A percentile compares a stretch with the other conserved stretches of the same genome.
phyloP scores from a whole-genome alignment of 805 yeast species.

The Lipomyces lipofer region DNA sequence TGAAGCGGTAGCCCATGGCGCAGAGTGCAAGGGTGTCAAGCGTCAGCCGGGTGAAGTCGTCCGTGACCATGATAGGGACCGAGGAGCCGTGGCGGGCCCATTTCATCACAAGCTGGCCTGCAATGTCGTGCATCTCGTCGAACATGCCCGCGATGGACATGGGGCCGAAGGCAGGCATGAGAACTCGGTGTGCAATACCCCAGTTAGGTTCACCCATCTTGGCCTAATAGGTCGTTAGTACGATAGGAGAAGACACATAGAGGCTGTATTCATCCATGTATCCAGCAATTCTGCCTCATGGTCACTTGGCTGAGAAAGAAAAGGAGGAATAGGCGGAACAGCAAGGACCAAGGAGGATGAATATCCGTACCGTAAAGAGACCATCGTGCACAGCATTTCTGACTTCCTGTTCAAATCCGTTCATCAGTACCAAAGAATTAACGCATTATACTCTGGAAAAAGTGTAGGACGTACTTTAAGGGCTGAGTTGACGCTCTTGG shows the following conservation, averaged over 20 bases:
- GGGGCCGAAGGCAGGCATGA: slow-evolving; percentile 3
- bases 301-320: not conserved
- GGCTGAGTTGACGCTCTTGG: not conserved
- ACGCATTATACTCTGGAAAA: not conserved
- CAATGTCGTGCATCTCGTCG: slow-evolving; percentile 3
- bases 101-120: slow-evolving; percentile 1
- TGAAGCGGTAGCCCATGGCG: slow-evolving; percentile 4
- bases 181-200: slow-evolving; percentile 4
- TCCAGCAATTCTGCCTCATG: slow-evolving; percentile 1
- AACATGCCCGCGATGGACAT: not conserved
- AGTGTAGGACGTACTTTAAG: not conserved
- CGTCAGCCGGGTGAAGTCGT: slow-evolving; percentile 1
- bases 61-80: slow-evolving; percentile 1
- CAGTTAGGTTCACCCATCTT: not conserved
- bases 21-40: slow-evolving; percentile 1
- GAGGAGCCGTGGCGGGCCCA: slow-evolving; percentile 4
- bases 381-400: slow-evolving; percentile 1
- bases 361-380: slow-evolving; percentile 1
- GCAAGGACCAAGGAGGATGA: not conserved
- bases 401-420: slow-evolving; percentile 3
- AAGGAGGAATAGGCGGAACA: slow-evolving; percentile 1
- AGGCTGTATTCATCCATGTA: not conserved
- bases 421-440: slow-evolving; percentile 1
- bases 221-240: slow-evolving; percentile 1
- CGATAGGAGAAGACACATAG: not conserved